Evolutionary conservation across 2,329 filamentous ascomycete species (phyloP).

Genomic region (Pyricularia grisea): DNA sequence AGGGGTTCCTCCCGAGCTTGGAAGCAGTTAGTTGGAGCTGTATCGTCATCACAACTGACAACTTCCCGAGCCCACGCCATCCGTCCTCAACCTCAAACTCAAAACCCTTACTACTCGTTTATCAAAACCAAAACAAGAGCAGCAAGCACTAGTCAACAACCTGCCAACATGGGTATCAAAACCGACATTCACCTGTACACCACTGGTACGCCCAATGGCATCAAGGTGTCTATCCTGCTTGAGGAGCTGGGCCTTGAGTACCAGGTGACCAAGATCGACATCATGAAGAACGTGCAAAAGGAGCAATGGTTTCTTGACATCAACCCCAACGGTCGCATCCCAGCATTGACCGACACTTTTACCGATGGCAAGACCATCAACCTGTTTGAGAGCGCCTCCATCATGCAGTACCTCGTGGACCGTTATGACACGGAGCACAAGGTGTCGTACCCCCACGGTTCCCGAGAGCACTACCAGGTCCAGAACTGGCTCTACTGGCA

Average conservation of each 20-base stretch:
- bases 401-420: slow-evolving; percentile 76
- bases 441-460: slow-evolving; percentile 66
- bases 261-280: slow-evolving; percentile 62
- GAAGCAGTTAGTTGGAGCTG: not conserved
- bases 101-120: not conserved
- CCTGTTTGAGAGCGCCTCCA: slow-evolving; percentile 76
- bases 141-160: slow-evolving; percentile 1
- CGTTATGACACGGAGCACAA: slow-evolving; percentile 76
- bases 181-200: slow-evolving; percentile 76
- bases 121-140: not conserved
- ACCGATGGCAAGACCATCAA: slow-evolving; percentile 62
- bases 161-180: slow-evolving; percentile 14
- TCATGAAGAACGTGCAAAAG: slow-evolving; percentile 66
- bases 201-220: slow-evolving; percentile 74
- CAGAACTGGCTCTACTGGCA: slow-evolving; percentile 75
- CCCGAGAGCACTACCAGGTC: slow-evolving; percentile 67
- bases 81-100: not conserved
- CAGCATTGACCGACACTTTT: slow-evolving; percentile 73
- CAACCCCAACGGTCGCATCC: slow-evolving; percentile 89
- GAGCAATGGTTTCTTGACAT: slow-evolving; percentile 81
- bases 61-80: not conserved
- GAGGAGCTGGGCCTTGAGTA: slow-evolving; percentile 82
- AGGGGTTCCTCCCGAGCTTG: not conserved
- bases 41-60: not conserved
- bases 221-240: slow-evolving; percentile 79